Conservation (phyloP, 2,329 filamentous ascomycete species). For the Ceratocystis albifundus region DNA sequence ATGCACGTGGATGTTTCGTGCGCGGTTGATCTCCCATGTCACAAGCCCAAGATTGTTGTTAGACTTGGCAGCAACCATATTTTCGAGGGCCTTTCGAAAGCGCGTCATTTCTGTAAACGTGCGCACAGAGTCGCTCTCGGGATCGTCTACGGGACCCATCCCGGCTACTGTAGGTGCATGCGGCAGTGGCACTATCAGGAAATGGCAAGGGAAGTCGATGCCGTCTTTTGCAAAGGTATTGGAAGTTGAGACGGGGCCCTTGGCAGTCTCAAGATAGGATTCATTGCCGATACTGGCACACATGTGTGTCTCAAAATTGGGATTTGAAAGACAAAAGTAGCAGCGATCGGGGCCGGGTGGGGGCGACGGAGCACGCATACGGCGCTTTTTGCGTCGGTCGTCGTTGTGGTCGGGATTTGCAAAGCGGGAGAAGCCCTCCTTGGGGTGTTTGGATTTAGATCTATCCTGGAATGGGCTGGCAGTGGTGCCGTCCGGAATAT, state of each 20-base stretch:
- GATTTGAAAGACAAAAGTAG: conserved; percentile 92
- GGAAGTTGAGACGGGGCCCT: conserved; percentile 68
- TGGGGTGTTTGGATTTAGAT: not conserved
- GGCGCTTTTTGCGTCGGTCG: conserved; percentile 36
- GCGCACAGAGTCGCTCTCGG: conserved; percentile 43
- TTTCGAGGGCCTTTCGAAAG: conserved; percentile 66
- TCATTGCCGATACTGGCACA: conserved; percentile 81
- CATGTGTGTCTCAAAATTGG: conserved; percentile 72
- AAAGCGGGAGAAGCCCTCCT: conserved; percentile 27
- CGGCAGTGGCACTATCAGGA: conserved; percentile 79
- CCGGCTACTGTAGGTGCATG: conserved; percentile 65
- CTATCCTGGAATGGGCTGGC: conserved; percentile 51
- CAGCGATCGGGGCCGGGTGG: conserved; percentile 66
- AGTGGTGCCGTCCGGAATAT: conserved; percentile 60
- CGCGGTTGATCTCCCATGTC: conserved; percentile 83
- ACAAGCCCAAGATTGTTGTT: conserved; percentile 61
- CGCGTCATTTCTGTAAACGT: conserved; percentile 71
- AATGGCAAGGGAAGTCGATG: conserved; percentile 68
- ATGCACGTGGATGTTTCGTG: conserved; percentile 72
- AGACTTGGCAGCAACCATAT: conserved; percentile 54
- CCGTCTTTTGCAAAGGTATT: conserved; percentile 53
- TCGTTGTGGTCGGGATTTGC: conserved; percentile 33
- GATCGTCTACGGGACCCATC: conserved; percentile 46
- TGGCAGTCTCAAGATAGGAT: conserved; percentile 79
- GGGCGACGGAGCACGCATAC: conserved; percentile 40